phyloP scores from a whole-genome alignment of 139 green algal species.

The Chlorella sp. region DNA sequence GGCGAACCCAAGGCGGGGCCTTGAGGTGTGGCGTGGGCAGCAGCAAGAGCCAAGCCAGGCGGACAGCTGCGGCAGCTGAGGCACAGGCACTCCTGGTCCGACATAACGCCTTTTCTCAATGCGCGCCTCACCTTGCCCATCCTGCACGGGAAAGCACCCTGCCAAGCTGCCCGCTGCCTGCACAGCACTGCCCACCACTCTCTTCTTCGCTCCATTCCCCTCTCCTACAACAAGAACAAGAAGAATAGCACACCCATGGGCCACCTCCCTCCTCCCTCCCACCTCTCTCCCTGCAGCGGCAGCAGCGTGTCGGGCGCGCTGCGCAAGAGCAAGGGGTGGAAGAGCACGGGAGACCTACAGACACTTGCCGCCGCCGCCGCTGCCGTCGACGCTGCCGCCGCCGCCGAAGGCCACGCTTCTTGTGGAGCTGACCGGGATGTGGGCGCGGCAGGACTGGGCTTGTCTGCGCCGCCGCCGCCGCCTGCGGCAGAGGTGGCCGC shows the following conservation, averaged over 20 bases:
- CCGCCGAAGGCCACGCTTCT: too few species aligned
- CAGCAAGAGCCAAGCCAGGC: not conserved
- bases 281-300: not conserved
- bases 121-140: too few species aligned
- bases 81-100: too few species aligned
- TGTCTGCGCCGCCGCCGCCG: not conserved
- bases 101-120: too few species aligned
- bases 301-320: conserved; percentile 13
- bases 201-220: not conserved
- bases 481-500: not conserved
- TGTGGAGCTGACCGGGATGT: too few species aligned
- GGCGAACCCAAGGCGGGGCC: too few species aligned
- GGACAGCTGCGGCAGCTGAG: not conserved
- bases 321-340: not conserved
- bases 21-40: not conserved
- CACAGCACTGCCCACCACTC: not conserved
- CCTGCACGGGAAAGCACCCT: too few species aligned
- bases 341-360: conserved; percentile 24
- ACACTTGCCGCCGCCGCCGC: not conserved
- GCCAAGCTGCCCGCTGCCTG: not conserved
- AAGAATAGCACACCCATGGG: too few species aligned
- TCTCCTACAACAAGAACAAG: too few species aligned
- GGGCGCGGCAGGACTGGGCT: not conserved
- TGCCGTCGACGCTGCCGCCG: not conserved
- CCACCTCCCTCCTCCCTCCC: too few species aligned